A percentile compares a stretch with the other conserved stretches of the same genome.
phyloP scores from a whole-genome alignment of 192 early-diverging fungal species.

The Backusella sp. region DNA sequence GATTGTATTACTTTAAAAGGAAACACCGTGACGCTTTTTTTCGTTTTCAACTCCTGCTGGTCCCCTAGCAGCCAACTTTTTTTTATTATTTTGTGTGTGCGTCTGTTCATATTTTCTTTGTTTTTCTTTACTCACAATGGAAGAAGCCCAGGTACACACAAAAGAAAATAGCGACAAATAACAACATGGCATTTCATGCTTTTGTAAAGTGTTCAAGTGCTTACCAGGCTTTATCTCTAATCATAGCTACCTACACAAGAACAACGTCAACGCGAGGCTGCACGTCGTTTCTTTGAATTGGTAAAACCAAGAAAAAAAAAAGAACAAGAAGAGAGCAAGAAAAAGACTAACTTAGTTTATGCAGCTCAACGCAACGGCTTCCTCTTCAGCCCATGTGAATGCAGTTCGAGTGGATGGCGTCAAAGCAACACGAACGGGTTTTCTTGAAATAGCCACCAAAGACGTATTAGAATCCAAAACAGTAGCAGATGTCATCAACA shows the following conservation, averaged over 20 bases:
- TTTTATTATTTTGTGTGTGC: background rate
- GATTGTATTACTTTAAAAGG: background rate
- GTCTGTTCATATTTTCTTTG: background rate
- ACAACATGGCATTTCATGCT: background rate
- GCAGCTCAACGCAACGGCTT: slow-evolving; percentile 24
- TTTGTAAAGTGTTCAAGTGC: background rate
- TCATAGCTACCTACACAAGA: slow-evolving; percentile 12
- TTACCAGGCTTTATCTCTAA: background rate
- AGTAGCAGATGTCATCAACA: slow-evolving; percentile 64
- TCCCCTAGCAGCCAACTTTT: slow-evolving; percentile 2
- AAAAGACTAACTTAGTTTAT: background rate
- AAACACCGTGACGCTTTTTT: background rate
- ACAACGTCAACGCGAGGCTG: slow-evolving; percentile 11
- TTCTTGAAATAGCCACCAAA: slow-evolving; percentile 43
- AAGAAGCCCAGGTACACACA: background rate
- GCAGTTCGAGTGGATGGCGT: slow-evolving; percentile 25
- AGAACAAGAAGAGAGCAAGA: no score
- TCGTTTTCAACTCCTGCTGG: background rate
- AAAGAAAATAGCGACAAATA: no score
- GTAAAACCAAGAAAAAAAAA: slow-evolving; percentile 1
- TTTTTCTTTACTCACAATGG: background rate
- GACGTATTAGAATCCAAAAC: slow-evolving; percentile 43
- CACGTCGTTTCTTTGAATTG: slow-evolving; percentile 16
- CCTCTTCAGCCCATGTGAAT: slow-evolving; percentile 26
- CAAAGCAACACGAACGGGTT: slow-evolving; percentile 41